A percentile compares a stretch with the other conserved stretches of the same genome.
Conservation (phyloP, 805 yeast genomes). For the Vanderwaltozyma verrucispora region DNA sequence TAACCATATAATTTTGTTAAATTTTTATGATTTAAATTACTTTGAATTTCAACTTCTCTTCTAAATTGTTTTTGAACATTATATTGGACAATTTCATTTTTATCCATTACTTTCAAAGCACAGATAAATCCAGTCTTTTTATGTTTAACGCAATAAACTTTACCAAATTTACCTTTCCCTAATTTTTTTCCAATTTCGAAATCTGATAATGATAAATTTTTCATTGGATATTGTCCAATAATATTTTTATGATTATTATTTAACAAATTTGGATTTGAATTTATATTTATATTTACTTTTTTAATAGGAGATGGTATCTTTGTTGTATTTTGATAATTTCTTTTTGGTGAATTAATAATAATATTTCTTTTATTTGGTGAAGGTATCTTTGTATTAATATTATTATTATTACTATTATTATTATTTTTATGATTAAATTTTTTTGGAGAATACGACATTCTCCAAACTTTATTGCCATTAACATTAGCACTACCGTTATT, state of each 20-base stretch:
- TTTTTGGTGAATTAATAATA: background rate
- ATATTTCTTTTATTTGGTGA: constrained; percentile 1
- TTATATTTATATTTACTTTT: background rate
- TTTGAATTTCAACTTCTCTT: constrained; percentile 87
- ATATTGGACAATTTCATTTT: constrained; percentile 60
- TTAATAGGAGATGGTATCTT: constrained; percentile 1
- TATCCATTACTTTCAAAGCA: constrained; percentile 88
- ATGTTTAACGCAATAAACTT: constrained; percentile 82
- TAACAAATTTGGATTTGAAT: too few species aligned
- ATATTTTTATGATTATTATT: background rate
- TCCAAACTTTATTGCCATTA: constrained; percentile 7
- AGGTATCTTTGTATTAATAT: background rate
- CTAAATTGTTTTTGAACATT: constrained; percentile 78
- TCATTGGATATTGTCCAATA: constrained; percentile 2
- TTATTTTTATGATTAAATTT: constrained; percentile 1
- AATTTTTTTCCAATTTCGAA: constrained; percentile 81
- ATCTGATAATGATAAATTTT: constrained; percentile 31
- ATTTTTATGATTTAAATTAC: constrained; percentile 66
- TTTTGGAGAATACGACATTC: constrained; percentile 9
- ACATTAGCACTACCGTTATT: background rate
- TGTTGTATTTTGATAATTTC: too few species aligned
- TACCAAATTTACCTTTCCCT: constrained; percentile 92
- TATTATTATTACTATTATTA: background rate
- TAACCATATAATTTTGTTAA: constrained; percentile 75
- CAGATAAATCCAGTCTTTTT: constrained; percentile 65